Base-by-base conservation (phyloP, 768 basidiomycete genomes). In the Chiua virens region DNA sequence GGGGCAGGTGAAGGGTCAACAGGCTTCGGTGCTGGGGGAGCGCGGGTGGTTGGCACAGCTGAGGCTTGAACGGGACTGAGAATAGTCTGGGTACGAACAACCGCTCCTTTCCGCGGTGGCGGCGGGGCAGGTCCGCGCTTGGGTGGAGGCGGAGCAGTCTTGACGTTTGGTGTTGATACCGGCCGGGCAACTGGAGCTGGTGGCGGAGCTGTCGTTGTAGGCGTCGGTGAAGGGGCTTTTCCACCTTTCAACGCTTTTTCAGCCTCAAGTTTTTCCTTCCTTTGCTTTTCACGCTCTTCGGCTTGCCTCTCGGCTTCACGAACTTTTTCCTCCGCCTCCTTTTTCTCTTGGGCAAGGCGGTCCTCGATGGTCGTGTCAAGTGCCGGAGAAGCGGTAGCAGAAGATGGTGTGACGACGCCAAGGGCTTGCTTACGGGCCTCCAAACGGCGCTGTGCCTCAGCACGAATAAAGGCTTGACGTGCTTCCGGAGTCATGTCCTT, bases 401-500 rank as follows among this genome's bases (percentile, higher is more conserved):
- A 30, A 8, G 76, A 59, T 0, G 72, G 37, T 1, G 79, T 67
- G 14, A 78, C 76, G 17, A 97, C 79, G 6, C 96, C 96, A 10
- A 98, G 79, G 0, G 87, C 87, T 35, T 83, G 81, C 78, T 87
- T 92, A 28, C 96, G 87, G 17, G 85, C 92, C 58, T 91, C 82
- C 18, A 97, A 82, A 36, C 89, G 82, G 14, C 85, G 79, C 60
- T 87, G 83, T 1, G 92, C 96, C 64, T 96, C 84, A 0, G 83
- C 85, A 15, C 82, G 81, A 53, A 87, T 81, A 64, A 76, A 92
- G 0, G 89, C 92, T 38, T 80, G 74, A 4, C 92, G 83, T 61
- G 98, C 89, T 55, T 86, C 93, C 0, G 86, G 73, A 0, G 92
- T 86, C 92, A 98, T 93, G 47, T 80, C 72, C 71, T 87, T 91